Percentiles rank a stretch among this genome's conserved stretches.
Evolutionary conservation across 2,329 filamentous ascomycete species (phyloP).

Genomic region (Aspergillus sp.): DNA sequence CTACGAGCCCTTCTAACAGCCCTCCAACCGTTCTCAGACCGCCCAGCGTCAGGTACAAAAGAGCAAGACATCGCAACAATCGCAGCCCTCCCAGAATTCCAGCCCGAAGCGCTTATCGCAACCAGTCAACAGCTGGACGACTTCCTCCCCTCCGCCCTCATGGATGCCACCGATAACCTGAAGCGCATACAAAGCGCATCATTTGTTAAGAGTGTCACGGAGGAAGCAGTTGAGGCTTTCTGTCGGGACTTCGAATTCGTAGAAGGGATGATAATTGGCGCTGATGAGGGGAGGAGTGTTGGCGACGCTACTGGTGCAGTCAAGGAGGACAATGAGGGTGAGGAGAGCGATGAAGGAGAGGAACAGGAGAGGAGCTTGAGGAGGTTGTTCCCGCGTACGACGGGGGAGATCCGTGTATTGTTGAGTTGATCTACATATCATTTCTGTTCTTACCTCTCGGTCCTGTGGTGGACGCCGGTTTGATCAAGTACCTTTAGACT

Average conservation of each 20-base stretch:
- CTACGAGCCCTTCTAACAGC: slow-evolving; percentile 64
- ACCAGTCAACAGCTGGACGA: slow-evolving; percentile 79
- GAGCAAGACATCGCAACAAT: slow-evolving; percentile 56
- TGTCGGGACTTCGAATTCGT: slow-evolving; percentile 78
- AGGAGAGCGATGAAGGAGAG: slow-evolving; percentile 36
- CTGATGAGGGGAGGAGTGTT: slow-evolving; percentile 52
- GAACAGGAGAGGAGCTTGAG: slow-evolving; percentile 45
- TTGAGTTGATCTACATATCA: slow-evolving; percentile 48
- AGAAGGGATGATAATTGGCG: slow-evolving; percentile 60
- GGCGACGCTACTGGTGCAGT: slow-evolving; percentile 27
- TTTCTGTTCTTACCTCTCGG: neutral
- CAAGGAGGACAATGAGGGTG: slow-evolving; percentile 27
- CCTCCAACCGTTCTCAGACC: slow-evolving; percentile 46
- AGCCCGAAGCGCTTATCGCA: slow-evolving; percentile 59
- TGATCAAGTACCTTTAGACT: neutral
- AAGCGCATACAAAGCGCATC: slow-evolving; percentile 70
- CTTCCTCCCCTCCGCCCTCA: slow-evolving; percentile 87
- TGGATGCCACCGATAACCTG: slow-evolving; percentile 85
- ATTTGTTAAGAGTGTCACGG: slow-evolving; percentile 73
- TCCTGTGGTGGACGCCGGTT: neutral
- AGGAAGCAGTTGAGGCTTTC: slow-evolving; percentile 79
- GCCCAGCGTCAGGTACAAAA: slow-evolving; percentile 18
- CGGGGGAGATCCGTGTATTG: slow-evolving; percentile 63
- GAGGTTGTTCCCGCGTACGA: slow-evolving; percentile 63
- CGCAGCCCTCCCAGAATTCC: slow-evolving; percentile 55